Base-by-base conservation (phyloP, 176 grass and related monocot species). In the Tillandsia fasciculata region DNA sequence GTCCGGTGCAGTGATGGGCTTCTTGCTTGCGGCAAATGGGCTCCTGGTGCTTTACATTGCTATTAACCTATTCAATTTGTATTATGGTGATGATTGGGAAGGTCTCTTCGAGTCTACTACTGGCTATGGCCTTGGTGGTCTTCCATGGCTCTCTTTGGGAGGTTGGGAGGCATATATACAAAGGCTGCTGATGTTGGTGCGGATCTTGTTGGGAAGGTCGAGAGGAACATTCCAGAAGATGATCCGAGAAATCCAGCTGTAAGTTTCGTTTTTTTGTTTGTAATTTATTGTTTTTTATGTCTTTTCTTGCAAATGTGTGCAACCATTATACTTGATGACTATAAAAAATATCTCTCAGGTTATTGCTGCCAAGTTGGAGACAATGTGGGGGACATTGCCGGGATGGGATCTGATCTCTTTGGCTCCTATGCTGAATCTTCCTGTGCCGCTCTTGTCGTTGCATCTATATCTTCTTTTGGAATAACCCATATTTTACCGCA, bases 161-260 rank as follows among this genome's bases (percentile, higher is more conserved):
- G 91, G 91, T 95, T 69, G 90, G 81, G 90, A 54, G 90, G 90
- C 67, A 95, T 95, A 58, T 95, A 95, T 77, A 95, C 90, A 67
- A 95, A 94, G 87, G 90, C 90, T 69, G 90, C 90, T 78, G 90
- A 94, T 84, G 90, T 94, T 64, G 90, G 90, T 70, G 90, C 90
- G 68, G 86, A 95, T 65, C 90, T 94, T 84, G 90, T 95, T 79
- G 90, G 90, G 20, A 95, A 95, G 71, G 75, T 95, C 47, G 90
- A 95, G 11, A 90, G 86, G 83, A 90, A 95, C 81, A 94, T 95
- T 63, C 90, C 90, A 57, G 90, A 95, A 74, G 90, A 95, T 72
- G 90, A 95, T 64, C 90, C 90, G 20, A 95, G 90, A 82, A 94
- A 95, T 50, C 90, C 90, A 72, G 86, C 90, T 87, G 91, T 95